Conservation (phyloP, 2,329 filamentous ascomycete species). For the Scorias spongiosa region DNA sequence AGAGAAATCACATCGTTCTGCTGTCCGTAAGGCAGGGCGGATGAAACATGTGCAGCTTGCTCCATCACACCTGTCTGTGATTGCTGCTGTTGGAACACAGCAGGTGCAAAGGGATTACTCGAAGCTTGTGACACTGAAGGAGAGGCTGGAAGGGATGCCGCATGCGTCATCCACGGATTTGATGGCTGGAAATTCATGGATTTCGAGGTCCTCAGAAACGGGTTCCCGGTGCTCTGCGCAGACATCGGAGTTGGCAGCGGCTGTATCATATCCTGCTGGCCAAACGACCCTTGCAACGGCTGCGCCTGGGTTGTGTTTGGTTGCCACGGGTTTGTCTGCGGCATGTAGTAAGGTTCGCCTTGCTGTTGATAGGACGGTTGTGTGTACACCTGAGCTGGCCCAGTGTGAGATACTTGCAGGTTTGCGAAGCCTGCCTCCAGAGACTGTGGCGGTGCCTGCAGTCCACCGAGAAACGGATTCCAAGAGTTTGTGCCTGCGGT, state of each 20-base stretch:
- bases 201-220: constrained; percentile 28
- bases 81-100: constrained; percentile 10
- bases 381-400: not conserved
- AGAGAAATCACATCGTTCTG: constrained; percentile 15
- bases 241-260: constrained; percentile 23
- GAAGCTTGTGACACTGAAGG: constrained; percentile 8
- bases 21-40: constrained; percentile 12
- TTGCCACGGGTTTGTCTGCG: constrained; percentile 1
- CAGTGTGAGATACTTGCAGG: constrained; percentile 1
- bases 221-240: constrained; percentile 27
- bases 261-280: constrained; percentile 5
- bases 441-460: constrained; percentile 17
- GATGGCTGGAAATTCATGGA: constrained; percentile 28
- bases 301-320: constrained; percentile 11
- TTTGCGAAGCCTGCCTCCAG: constrained; percentile 15
- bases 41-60: constrained; percentile 12
- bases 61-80: constrained; percentile 21
- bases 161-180: constrained; percentile 28
- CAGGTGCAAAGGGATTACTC: constrained; percentile 6
- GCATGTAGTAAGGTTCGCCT: not conserved
- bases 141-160: constrained; percentile 23
- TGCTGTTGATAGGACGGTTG: constrained; percentile 8
- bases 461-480: constrained; percentile 52
- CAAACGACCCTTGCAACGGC: constrained; percentile 37
- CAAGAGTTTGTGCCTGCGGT: constrained; percentile 29